Percentiles rank a stretch among this genome's conserved stretches.
phyloP scores from a whole-genome alignment of 148 eudicot genomes.

The Gaultheria prostrata region DNA sequence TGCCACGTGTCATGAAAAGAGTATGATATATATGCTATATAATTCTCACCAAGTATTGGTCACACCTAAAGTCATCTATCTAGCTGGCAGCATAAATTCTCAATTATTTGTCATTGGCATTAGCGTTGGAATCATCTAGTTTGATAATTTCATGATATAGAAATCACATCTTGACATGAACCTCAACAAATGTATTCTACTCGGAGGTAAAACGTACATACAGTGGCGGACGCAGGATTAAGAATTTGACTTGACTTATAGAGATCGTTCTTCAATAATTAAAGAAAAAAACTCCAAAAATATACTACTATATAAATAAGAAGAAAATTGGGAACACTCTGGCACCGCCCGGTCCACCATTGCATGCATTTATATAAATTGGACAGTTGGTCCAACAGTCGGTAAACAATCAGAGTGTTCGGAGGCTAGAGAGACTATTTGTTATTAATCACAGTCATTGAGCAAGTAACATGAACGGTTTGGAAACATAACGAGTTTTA shows the following conservation, averaged over 20 bases:
- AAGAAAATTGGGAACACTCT: too few relatives aligned
- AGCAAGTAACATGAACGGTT: not conserved
- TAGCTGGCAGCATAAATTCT: not conserved
- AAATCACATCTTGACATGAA: not conserved
- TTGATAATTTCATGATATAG: not conserved
- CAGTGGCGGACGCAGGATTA: too few relatives aligned
- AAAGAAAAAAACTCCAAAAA: too few relatives aligned
- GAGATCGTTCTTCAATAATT: too few relatives aligned
- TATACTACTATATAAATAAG: too few relatives aligned
- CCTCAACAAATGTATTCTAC: too few relatives aligned
- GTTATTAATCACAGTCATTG: not conserved
- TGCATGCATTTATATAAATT: too few relatives aligned
- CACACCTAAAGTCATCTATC: not conserved
- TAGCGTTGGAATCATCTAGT: not conserved
- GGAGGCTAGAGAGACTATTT: not conserved
- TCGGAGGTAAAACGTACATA: too few relatives aligned
- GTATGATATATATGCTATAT: not conserved
- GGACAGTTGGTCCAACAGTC: too few relatives aligned
- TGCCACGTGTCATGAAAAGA: not conserved
- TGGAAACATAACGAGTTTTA: not conserved
- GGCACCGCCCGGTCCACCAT: too few relatives aligned
- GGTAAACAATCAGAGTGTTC: not conserved
- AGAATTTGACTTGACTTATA: too few relatives aligned
- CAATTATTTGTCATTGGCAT: not conserved
- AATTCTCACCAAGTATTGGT: not conserved